These are phyloP conservation scores for Beauveria scarabaeidicola DNA, from an alignment of 2,329 filamentous ascomycete genomes.

Conservation along the genomic window DNA sequence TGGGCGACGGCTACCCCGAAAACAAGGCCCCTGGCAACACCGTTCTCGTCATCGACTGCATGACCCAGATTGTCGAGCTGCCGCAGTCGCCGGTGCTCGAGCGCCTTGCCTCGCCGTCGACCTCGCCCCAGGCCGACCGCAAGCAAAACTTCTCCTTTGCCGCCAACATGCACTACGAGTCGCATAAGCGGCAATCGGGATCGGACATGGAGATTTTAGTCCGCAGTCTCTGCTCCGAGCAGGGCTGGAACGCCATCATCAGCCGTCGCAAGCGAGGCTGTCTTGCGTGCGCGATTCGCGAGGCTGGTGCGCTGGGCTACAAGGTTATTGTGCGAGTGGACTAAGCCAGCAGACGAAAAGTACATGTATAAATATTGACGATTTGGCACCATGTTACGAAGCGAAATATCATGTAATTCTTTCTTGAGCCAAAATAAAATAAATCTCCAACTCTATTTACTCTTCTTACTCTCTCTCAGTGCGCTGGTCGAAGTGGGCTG, in stretches of 20 bases:
- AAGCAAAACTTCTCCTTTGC: constrained; percentile 33
- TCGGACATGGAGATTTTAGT: constrained; percentile 63
- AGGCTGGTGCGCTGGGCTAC: constrained; percentile 63
- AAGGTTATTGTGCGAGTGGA: constrained; percentile 57
- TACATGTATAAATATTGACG: not conserved
- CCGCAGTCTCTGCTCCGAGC: constrained; percentile 63
- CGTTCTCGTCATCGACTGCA: constrained; percentile 56
- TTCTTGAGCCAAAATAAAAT: not conserved
- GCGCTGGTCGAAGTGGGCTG: not conserved
- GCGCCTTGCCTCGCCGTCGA: constrained; percentile 22
- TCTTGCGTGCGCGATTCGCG: constrained; percentile 63
- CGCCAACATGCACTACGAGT: constrained; percentile 48
- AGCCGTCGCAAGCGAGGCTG: constrained; percentile 61
- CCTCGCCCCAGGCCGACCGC: constrained; percentile 23
- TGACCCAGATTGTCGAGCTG: constrained; percentile 42
- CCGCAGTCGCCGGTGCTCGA: constrained; percentile 41
- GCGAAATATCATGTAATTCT: constrained; percentile 3
- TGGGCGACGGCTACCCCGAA: constrained; percentile 27
- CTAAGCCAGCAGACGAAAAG: constrained; percentile 20
- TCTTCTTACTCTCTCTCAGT: not conserved
- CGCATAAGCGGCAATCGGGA: constrained; percentile 48
- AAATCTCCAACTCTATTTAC: not conserved
- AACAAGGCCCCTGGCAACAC: constrained; percentile 21
- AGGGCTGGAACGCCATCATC: constrained; percentile 65
- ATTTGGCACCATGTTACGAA: not conserved